phyloP scores from a whole-genome alignment of 2,329 filamentous ascomycete genomes.

The Helotiales sp. region DNA sequence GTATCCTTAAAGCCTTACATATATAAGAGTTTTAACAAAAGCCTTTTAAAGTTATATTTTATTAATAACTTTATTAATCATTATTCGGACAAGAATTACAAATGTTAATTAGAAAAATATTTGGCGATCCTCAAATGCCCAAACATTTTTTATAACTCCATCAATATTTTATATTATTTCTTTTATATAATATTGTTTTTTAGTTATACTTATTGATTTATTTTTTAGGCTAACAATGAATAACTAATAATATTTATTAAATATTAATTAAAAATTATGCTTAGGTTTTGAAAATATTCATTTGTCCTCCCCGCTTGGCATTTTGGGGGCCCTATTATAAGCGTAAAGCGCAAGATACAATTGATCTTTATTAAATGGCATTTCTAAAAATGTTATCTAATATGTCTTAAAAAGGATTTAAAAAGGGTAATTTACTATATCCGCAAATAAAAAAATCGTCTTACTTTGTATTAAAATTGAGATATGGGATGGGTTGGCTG shows the following conservation, averaged over 20 bases:
- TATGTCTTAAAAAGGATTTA: not conserved
- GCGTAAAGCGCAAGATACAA: conserved; percentile 2
- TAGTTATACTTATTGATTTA: conserved; percentile 7
- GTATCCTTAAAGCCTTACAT: conserved; percentile 40
- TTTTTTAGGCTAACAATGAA: conserved; percentile 16
- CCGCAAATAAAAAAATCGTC: not conserved
- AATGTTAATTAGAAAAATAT: conserved; percentile 25
- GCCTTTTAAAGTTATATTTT: conserved; percentile 43
- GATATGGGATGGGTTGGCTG: not conserved
- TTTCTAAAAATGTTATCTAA: not conserved
- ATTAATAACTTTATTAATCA: conserved; percentile 49
- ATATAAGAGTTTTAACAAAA: conserved; percentile 42
- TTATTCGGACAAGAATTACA: conserved; percentile 46
- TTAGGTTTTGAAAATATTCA: conserved; percentile 2
- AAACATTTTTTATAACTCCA: conserved; percentile 12
- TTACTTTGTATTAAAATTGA: not conserved
- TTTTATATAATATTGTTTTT: conserved; percentile 14
- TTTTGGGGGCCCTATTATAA: not conserved
- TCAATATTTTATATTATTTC: conserved; percentile 17
- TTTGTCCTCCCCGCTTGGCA: conserved; percentile 13
- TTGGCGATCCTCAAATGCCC: conserved; percentile 12
- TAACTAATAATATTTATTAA: conserved; percentile 16
- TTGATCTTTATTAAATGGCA: not conserved
- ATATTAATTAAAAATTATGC: conserved; percentile 3
- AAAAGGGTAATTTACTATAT: not conserved